Percentiles rank a stretch among this genome's conserved stretches.
Conservation (phyloP, 164 flowering plant species). For the Umbellularia californica region DNA sequence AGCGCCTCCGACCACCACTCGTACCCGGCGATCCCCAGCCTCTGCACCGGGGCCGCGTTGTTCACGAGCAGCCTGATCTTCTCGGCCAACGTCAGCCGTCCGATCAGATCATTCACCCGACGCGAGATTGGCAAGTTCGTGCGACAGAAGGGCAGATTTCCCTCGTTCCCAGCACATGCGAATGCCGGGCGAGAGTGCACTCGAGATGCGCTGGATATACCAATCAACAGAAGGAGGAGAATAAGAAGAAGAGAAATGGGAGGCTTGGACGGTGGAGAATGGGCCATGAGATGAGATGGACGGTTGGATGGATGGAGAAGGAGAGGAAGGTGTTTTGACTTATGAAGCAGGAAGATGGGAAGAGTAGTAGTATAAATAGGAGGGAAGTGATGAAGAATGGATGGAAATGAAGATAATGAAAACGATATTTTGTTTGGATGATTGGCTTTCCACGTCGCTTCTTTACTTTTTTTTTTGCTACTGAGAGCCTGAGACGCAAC, state of each 20-base stretch:
- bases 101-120: conserved; percentile 62
- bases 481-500: background rate
- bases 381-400: background rate
- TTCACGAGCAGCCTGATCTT: conserved; percentile 59
- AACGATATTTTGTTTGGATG: background rate
- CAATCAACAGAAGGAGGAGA: background rate
- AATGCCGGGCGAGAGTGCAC: conserved; percentile 35
- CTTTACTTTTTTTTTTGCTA: background rate
- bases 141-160: conserved; percentile 51
- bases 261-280: background rate
- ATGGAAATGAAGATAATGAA: background rate
- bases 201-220: background rate
- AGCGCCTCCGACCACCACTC: conserved; percentile 99
- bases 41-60: conserved; percentile 60
- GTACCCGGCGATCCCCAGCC: conserved; percentile 72
- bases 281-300: background rate
- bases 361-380: background rate
- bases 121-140: conserved; percentile 20
- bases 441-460: conserved; percentile 7
- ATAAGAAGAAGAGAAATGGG: conserved; percentile 2
- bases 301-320: conserved; percentile 5
- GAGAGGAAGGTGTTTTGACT: background rate
- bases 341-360: background rate
- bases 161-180: conserved; percentile 50
- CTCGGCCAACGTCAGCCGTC: conserved; percentile 67